Conservation (phyloP, 495 filamentous ascomycete genomes). For the Penicillium cataractarum region DNA sequence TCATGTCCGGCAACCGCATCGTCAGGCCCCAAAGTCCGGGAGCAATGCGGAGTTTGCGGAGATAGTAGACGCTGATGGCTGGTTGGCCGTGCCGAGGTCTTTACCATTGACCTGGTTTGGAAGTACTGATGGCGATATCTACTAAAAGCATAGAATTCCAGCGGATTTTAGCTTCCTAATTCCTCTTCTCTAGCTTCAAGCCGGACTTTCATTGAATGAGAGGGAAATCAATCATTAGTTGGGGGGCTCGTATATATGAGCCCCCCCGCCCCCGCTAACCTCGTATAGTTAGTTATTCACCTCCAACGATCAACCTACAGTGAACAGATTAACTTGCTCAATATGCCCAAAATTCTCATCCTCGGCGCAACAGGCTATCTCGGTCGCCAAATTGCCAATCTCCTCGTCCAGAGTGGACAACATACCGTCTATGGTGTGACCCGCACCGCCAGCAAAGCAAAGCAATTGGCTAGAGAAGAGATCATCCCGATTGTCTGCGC, state of each 20-base stretch:
- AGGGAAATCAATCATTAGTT: not conserved
- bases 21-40: not conserved
- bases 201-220: not conserved
- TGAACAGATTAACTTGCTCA: slow-evolving; percentile 58
- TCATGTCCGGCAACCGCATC: not conserved
- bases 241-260: not conserved
- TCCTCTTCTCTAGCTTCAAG: not conserved
- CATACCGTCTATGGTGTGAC: slow-evolving; percentile 60
- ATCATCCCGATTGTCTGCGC: slow-evolving; percentile 9
- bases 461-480: slow-evolving; percentile 8
- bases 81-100: not conserved
- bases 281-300: not conserved
- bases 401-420: slow-evolving; percentile 12
- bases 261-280: not conserved
- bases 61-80: not conserved
- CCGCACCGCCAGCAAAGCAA: slow-evolving; percentile 7
- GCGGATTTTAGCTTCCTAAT: not conserved
- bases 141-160: not conserved
- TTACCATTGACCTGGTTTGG: not conserved
- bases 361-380: slow-evolving; percentile 17
- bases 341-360: slow-evolving; percentile 65
- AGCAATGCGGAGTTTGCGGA: not conserved
- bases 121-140: not conserved
- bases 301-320: not conserved
- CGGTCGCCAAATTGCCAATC: slow-evolving; percentile 63